Conservation (phyloP, 2,329 filamentous ascomycete species). For the Seiridium unicorne region DNA sequence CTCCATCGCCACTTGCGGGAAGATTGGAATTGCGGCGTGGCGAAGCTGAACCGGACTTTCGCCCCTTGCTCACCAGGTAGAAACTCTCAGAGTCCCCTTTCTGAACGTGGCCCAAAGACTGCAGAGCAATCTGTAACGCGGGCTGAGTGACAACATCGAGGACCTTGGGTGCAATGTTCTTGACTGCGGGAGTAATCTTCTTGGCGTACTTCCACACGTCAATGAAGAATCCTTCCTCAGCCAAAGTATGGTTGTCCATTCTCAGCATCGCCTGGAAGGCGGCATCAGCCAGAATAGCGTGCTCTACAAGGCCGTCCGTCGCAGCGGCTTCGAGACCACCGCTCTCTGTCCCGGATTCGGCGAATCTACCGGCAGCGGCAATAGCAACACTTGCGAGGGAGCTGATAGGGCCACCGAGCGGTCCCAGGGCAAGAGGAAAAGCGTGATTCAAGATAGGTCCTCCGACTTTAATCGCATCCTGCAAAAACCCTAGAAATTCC, state of each 20-base stretch:
- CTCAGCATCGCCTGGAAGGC: background rate
- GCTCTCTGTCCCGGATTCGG: background rate
- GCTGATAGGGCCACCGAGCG: background rate
- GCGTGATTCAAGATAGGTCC: background rate
- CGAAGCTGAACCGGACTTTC: too few relatives aligned
- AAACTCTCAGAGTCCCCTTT: too few relatives aligned
- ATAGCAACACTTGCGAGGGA: background rate
- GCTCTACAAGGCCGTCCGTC: background rate
- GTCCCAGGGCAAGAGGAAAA: background rate
- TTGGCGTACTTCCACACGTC: background rate
- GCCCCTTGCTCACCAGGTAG: too few relatives aligned
- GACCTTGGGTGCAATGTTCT: too few relatives aligned
- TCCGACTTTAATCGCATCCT: background rate
- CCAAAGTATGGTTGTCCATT: background rate
- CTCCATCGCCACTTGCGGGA: too few relatives aligned
- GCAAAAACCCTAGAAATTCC: background rate
- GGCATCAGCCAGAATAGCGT: background rate
- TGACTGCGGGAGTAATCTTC: background rate
- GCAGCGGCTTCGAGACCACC: background rate
- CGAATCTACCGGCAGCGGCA: background rate
- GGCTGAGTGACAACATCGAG: too few relatives aligned
- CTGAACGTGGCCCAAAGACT: too few relatives aligned
- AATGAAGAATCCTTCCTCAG: background rate
- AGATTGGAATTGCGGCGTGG: too few relatives aligned
- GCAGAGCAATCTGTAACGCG: too few relatives aligned